Evolutionary conservation across 805 yeast genomes (phyloP), one percentile per base, ranked within the genome.

Genomic region (Metschnikowia peoriensis): DNA sequence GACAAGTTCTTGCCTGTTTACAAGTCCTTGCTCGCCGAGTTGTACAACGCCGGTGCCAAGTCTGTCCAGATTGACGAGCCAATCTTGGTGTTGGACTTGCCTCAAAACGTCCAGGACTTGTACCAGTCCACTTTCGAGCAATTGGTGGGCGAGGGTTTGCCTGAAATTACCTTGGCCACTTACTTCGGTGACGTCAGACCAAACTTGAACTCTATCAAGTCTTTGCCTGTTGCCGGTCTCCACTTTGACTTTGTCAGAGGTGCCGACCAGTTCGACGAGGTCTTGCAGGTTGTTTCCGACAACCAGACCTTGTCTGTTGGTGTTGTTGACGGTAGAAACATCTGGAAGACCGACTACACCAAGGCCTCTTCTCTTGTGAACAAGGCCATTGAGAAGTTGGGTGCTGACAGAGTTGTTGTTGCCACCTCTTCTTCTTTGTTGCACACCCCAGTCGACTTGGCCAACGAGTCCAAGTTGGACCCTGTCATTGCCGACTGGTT

Each of bases 101-200:
- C 92, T 70, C 85, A 83, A 71, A 77, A 83, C 59, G 87, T 88
- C 66, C 85, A 91, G 80, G 83, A 84, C 59, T 93, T 96, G 72
- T 89, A 79, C 87, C 85, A 89, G 83, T 81, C 83, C 57, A 96
- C 98, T 70, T 94, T 83, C 80, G 88, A 84, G 62, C 81, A 73
- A 72, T 80, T 93, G 54, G 83, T 85, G 63, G 77, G 83, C 66
- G 83, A 79, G 66, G 70, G 72, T 55, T 72, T 86, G 66, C 97
- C 96, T 75, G 85, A 88, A 75, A 75, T 94, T 64, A 77, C 86
- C 65, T 75, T 94, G 68, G 82, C 98, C 70, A 79, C 98, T 67
- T 94, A 94, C 85, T 94, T 94, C 73, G 99, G 99, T 82, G 97
- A 96, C 69, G 97, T 89, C 67, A 87, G 91, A 79, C 98, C 98